Percentiles rank a stretch among this genome's conserved stretches.
phyloP scores from a whole-genome alignment of 805 yeast species.

The Hanseniaspora occidentalis region DNA sequence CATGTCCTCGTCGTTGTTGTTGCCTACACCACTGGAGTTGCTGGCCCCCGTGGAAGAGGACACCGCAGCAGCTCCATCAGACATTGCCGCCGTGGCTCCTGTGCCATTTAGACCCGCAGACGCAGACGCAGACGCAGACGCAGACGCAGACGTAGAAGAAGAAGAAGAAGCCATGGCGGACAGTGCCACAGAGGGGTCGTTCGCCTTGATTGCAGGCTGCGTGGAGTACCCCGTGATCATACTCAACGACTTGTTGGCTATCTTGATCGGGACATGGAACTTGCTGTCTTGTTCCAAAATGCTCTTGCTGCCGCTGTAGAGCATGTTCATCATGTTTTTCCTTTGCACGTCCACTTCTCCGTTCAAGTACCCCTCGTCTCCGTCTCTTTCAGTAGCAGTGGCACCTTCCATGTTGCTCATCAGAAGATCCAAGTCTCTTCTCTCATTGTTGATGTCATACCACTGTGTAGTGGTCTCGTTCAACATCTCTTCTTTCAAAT shows the following conservation, averaged over 20 bases:
- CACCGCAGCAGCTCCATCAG: no score
- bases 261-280: constrained; percentile 30
- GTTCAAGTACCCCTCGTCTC: no score
- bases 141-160: not conserved
- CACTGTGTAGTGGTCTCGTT: constrained; percentile 69
- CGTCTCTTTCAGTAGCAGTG: not conserved
- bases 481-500: constrained; percentile 51
- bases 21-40: constrained; percentile 3
- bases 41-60: no score
- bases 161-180: no score
- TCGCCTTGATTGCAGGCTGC: constrained; percentile 12
- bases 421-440: constrained; percentile 55
- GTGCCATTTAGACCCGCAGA: no score
- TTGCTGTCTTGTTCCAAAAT: constrained; percentile 33
- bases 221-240: constrained; percentile 28
- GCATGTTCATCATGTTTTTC: constrained; percentile 2
- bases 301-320: not conserved
- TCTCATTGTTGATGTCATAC: constrained; percentile 85
- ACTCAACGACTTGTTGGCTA: constrained; percentile 21
- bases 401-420: constrained; percentile 22
- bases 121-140: not conserved
- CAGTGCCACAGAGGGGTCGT: no score
- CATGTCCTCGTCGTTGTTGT: constrained; percentile 16
- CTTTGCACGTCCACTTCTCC: not conserved
- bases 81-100: no score